phyloP scores from a whole-genome alignment of 345 rosid species.

The Corymbia maculata region DNA sequence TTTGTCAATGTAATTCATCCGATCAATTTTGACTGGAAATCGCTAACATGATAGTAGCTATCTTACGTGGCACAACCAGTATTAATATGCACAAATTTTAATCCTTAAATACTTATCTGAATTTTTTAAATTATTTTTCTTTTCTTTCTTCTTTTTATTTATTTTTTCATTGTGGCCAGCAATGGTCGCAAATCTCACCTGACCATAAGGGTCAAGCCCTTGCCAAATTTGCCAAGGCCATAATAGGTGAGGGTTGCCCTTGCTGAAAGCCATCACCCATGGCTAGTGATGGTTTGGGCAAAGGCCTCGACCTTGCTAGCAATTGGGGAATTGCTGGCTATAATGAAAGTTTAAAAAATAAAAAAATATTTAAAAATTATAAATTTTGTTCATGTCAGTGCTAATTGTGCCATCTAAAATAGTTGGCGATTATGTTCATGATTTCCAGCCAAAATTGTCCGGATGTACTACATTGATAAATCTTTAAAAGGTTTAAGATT shows the following conservation, averaged over 20 bases:
- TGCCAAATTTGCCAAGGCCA: too few species aligned
- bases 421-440: rapidly evolving
- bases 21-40: not conserved
- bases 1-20: not conserved
- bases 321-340: too few species aligned
- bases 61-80: rapidly evolving
- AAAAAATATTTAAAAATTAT: too few species aligned
- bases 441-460: not conserved
- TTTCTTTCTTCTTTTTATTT: too few species aligned
- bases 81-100: too few species aligned
- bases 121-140: too few species aligned
- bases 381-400: too few species aligned
- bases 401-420: rapidly evolving
- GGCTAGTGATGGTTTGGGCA: rapidly evolving
- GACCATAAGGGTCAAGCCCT: too few species aligned
- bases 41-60: rapidly evolving
- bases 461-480: not conserved
- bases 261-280: not conserved
- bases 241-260: too few species aligned
- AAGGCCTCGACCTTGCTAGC: not conserved
- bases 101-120: too few species aligned
- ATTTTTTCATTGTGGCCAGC: not conserved
- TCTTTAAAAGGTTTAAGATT: too few species aligned
- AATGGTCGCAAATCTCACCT: not conserved
- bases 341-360: too few species aligned